Evolutionary conservation across 345 rosid species (phyloP), one percentile per base, ranked within the genome.

Genomic region (Eucalyptus pauciflora): DNA sequence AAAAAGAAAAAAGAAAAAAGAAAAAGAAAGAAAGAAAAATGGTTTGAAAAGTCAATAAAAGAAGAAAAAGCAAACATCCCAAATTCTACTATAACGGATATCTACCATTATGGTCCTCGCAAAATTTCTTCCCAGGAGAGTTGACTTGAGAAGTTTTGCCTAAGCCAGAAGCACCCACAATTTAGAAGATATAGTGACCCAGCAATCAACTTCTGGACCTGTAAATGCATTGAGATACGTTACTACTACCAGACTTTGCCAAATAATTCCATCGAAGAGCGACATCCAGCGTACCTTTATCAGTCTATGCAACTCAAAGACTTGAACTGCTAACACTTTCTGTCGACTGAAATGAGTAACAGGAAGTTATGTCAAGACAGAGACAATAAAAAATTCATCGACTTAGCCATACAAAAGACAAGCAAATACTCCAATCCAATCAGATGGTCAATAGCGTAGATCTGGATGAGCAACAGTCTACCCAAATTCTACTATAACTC

Each of bases 251-350:
- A 18, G 54, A 62, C 88, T 20, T 13, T 22, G 46, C 46, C 87
- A 52, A 52, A 29, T 52, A 37, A 52, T 86, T 45, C n/a, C 20
- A 7, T 25, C 2, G 4, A 45, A 33, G 15, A 50, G 27, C 2
- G 45, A 81, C n/a, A 48, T 86, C 50, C 29, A 56, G 56, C 86
- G 90, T 94, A 97, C 99, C 99, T 96, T 96, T 64, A 96, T 94
- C 91, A 97, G 93, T 92, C 98, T 94, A 92, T 97, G 99, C 94
- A 97, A 94, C 96, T 97, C 98, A 87, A 96, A 96, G 86, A 96
- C 94, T 94, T 96, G 99, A 86, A 94, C 94, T 3, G 98, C 95
- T 94, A 95, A 97, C 92, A 95, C 93, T 93, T 97, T 94, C 94
- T 96, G 99, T 90, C 96, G 97, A 93, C 99, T 95, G 99, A 92